Conservation (phyloP, 2,329 filamentous ascomycete species). For the Alternaria atra region DNA sequence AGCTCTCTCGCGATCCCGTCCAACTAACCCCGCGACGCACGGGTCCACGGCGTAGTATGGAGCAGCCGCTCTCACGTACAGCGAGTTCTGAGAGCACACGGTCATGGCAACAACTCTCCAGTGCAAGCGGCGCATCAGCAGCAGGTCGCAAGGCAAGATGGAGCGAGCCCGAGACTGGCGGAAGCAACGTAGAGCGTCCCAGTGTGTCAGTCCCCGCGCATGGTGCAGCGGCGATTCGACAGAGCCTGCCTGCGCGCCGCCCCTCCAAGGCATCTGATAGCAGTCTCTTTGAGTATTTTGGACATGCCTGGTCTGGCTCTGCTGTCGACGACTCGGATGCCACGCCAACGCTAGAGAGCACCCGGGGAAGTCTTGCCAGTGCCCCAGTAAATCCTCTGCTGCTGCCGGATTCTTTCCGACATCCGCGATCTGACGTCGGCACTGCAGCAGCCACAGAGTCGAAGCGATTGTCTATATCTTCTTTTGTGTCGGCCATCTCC, state of each 20-base stretch:
- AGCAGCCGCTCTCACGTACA: slow-evolving; percentile 45
- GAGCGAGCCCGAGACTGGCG: slow-evolving; percentile 67
- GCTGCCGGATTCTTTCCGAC: slow-evolving; percentile 61
- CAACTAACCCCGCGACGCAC: slow-evolving; percentile 14
- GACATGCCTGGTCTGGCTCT: slow-evolving; percentile 47
- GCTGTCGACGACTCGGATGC: slow-evolving; percentile 60
- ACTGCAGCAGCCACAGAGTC: slow-evolving; percentile 53
- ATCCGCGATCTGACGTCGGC: slow-evolving; percentile 56
- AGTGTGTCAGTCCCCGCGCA: slow-evolving; percentile 72
- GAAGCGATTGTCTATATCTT: slow-evolving; percentile 77
- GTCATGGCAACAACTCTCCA: slow-evolving; percentile 57
- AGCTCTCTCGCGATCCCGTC: slow-evolving; percentile 5
- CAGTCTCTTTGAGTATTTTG: slow-evolving; percentile 47
- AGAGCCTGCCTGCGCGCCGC: slow-evolving; percentile 52
- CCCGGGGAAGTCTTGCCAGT: slow-evolving; percentile 24
- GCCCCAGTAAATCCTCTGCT: slow-evolving; percentile 34
- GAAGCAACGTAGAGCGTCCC: slow-evolving; percentile 66
- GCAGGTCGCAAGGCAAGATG: slow-evolving; percentile 65
- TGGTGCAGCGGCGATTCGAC: slow-evolving; percentile 54
- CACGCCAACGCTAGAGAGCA: slow-evolving; percentile 49
- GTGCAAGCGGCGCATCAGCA: slow-evolving; percentile 53
- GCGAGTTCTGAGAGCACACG: slow-evolving; percentile 51
- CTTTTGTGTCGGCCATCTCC: slow-evolving; percentile 68
- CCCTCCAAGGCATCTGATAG: slow-evolving; percentile 56
- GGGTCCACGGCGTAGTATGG: slow-evolving; percentile 32